Evolutionary conservation across 2,329 filamentous ascomycete genomes (phyloP).

Genomic region (Aplosporella prunicola): DNA sequence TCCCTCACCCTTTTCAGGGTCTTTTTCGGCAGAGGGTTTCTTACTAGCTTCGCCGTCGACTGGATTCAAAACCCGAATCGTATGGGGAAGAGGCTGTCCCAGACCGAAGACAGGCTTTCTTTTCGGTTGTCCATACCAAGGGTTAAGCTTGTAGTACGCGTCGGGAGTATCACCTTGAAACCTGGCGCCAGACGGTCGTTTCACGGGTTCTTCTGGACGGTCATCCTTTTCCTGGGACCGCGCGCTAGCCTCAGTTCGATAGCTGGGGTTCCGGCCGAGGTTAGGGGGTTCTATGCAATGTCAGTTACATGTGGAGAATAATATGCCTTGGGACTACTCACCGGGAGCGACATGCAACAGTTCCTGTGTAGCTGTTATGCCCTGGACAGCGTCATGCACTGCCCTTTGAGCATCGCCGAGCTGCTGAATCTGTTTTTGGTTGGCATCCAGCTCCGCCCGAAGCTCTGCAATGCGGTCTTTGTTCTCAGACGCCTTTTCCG

Average conservation of each 20-base stretch:
- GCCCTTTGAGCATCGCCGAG: constrained; percentile 1
- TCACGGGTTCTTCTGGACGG: constrained; percentile 1
- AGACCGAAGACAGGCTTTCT: constrained; percentile 7
- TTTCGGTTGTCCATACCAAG: constrained; percentile 2
- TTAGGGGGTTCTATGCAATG: no score
- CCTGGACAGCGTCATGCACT: neutral
- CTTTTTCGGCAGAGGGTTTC: neutral
- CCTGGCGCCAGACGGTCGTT: neutral
- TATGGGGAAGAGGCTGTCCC: constrained; percentile 5
- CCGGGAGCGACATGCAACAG: neutral
- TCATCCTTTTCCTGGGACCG: neutral
- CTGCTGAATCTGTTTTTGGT: constrained; percentile 7
- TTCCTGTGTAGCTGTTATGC: neutral
- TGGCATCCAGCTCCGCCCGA: constrained; percentile 1
- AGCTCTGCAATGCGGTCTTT: neutral
- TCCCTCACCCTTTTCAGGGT: constrained; percentile 6
- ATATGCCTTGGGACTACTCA: no score
- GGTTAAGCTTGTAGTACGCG: constrained; percentile 5
- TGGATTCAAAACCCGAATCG: no score
- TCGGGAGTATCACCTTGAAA: constrained; percentile 1
- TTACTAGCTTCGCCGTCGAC: no score
- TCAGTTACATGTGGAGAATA: no score
- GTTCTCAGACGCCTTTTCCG: neutral
- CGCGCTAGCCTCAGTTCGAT: neutral
- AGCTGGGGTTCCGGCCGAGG: neutral